phyloP scores from a whole-genome alignment of 352 stramenopile species.

The Phytophthora quininea region DNA sequence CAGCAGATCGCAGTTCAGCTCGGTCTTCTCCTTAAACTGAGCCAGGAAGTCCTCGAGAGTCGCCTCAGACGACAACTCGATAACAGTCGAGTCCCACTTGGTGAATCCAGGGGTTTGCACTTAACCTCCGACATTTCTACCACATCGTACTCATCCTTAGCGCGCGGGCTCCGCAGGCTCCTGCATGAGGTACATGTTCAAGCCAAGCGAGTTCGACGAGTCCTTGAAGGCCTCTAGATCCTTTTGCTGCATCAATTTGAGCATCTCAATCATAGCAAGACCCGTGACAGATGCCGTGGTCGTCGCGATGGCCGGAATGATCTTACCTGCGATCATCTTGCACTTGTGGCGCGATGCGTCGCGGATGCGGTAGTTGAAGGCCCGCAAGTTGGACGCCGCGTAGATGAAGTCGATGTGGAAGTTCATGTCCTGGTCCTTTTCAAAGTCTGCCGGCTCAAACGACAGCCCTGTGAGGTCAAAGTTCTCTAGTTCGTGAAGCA shows the following conservation, averaged over 20 bases:
- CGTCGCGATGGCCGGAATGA: constrained; percentile 99
- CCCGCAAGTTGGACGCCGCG: constrained; percentile 96
- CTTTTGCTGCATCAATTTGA: constrained; percentile 90
- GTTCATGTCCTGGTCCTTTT: constrained; percentile 98
- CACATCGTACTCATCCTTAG: constrained; percentile 92
- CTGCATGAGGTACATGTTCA: constrained; percentile 94
- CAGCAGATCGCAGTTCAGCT: constrained; percentile 82
- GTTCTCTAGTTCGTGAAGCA: constrained; percentile 71
- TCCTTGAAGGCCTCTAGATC: constrained; percentile 91
- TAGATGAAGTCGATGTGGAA: constrained; percentile 98
- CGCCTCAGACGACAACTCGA: constrained; percentile 68
- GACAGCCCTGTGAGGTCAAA: constrained; percentile 60
- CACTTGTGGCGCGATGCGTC: constrained; percentile 87
- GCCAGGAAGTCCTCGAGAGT: constrained; percentile 74
- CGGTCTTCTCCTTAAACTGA: constrained; percentile 70
- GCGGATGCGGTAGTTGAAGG: constrained; percentile 87
- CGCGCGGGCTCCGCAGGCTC: constrained; percentile 83
- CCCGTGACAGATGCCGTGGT: constrained; percentile 99
- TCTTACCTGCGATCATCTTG: constrained; percentile 99
- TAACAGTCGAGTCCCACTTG: constrained; percentile 92
- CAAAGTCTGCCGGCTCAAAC: constrained; percentile 93
- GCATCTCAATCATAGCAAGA: constrained; percentile 94
- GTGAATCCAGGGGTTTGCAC: constrained; percentile 90
- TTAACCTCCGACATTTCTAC: constrained; percentile 89
- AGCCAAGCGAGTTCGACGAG: constrained; percentile 91